These are phyloP conservation scores for Davidsoniella neocaledoniae DNA, from an alignment of 2,329 filamentous ascomycete species.

Conservation along the genomic window DNA sequence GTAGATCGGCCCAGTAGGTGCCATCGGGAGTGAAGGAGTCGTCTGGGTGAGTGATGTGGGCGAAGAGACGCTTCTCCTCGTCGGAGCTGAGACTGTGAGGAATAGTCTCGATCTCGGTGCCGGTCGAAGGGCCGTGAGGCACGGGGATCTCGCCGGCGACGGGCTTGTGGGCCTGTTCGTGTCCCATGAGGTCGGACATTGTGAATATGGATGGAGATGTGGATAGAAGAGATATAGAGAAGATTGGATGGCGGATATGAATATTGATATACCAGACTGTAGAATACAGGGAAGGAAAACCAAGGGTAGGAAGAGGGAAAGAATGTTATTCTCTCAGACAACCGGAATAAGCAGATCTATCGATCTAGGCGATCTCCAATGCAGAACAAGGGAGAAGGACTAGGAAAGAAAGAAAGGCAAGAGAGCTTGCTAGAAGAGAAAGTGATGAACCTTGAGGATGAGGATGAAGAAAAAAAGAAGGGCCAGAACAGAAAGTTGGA, in stretches of 20 bases:
- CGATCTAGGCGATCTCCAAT: neutral
- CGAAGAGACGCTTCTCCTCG: conserved; percentile 47
- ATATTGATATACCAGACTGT: no score
- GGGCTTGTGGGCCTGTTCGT: neutral
- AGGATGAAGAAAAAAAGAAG: neutral
- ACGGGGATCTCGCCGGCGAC: neutral
- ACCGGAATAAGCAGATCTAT: no score
- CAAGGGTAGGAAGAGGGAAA: no score
- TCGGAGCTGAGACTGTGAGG: conserved; percentile 26
- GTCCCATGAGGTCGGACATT: no score
- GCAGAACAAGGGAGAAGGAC: neutral
- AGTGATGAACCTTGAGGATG: neutral
- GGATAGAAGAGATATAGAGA: no score
- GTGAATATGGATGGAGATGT: no score
- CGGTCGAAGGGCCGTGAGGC: conserved; percentile 23
- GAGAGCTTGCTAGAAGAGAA: no score
- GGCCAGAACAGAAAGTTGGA: neutral
- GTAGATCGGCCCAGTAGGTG: conserved; percentile 84
- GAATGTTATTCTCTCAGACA: no score
- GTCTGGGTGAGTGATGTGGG: conserved; percentile 67
- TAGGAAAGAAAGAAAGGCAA: neutral
- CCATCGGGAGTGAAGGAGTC: conserved; percentile 74
- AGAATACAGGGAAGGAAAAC: no score
- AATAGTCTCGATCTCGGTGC: conserved; percentile 31
- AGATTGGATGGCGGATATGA: no score